phyloP scores from a whole-genome alignment of 2,329 filamentous ascomycete genomes.

The Clarireedia sp. region DNA sequence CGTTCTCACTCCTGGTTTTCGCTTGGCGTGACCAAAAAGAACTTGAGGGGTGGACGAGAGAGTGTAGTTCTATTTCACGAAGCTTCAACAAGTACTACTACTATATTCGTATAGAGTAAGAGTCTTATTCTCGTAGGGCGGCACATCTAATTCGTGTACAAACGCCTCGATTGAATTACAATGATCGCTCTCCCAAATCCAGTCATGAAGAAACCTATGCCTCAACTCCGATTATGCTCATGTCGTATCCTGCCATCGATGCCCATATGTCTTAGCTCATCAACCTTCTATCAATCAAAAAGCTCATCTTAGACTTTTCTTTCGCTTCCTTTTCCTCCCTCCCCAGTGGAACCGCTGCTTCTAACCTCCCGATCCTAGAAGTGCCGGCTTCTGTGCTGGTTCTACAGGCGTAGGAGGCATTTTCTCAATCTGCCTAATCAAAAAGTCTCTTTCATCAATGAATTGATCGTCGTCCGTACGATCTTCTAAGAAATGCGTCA shows the following conservation, averaged over 20 bases:
- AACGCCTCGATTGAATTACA: conserved; percentile 7
- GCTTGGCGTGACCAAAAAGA: no score
- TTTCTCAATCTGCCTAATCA: conserved; percentile 85
- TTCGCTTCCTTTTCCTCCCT: background rate
- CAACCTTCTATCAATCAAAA: conserved; percentile 10
- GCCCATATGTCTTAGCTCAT: conserved; percentile 1
- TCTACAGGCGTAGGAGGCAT: conserved; percentile 52
- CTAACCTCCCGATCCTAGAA: conserved; percentile 26
- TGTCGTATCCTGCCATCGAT: conserved; percentile 8
- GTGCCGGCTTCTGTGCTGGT: conserved; percentile 30
- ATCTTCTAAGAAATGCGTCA: conserved; percentile 88
- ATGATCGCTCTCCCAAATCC: conserved; percentile 1
- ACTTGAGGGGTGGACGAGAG: no score
- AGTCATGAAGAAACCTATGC: conserved; percentile 8
- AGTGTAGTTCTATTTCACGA: background rate
- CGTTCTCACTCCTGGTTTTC: no score
- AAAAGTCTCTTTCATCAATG: conserved; percentile 92
- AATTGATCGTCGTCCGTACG: conserved; percentile 97
- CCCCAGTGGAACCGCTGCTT: background rate
- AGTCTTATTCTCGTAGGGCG: background rate
- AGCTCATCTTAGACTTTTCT: background rate
- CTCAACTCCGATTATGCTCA: conserved; percentile 9
- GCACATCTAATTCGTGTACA: background rate
- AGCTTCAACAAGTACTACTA: background rate
- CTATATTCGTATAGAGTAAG: background rate